phyloP scores from a whole-genome alignment of 345 rosid genomes.

The Orychophragmus violaceus region DNA sequence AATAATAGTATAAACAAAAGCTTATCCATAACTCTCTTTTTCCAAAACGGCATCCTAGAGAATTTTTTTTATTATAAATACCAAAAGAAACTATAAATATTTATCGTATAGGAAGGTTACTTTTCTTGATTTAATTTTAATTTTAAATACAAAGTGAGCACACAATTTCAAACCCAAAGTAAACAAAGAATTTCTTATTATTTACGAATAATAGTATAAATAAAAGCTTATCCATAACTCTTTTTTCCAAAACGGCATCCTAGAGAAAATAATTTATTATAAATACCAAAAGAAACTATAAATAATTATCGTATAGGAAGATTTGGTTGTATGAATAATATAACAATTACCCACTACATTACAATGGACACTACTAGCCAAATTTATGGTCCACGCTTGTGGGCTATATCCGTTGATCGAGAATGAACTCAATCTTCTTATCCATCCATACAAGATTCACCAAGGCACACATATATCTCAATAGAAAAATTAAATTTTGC shows the following conservation, averaged over 20 bases:
- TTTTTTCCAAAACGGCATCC: neutral
- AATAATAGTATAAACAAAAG: neutral
- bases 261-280: neutral
- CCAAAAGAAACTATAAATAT: neutral
- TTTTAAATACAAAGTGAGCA: too few relatives aligned
- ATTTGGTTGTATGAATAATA: neutral
- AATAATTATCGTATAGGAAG: neutral
- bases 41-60: neutral
- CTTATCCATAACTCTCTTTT: conserved; percentile 6
- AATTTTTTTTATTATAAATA: neutral
- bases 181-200: neutral
- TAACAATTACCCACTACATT: neutral
- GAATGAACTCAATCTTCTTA: neutral
- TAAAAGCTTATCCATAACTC: conserved; percentile 6
- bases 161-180: neutral
- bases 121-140: neutral
- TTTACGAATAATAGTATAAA: neutral
- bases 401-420: neutral
- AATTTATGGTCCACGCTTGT: conserved; percentile 15
- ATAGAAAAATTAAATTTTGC: neutral
- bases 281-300: neutral
- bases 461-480: neutral
- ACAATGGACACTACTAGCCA: neutral
- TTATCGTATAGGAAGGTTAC: neutral
- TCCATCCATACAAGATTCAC: neutral